Evolutionary conservation across 176 grass and related monocot genomes (phyloP), one percentile per base, ranked within the genome.

Genomic region (Thalia dealbata): DNA sequence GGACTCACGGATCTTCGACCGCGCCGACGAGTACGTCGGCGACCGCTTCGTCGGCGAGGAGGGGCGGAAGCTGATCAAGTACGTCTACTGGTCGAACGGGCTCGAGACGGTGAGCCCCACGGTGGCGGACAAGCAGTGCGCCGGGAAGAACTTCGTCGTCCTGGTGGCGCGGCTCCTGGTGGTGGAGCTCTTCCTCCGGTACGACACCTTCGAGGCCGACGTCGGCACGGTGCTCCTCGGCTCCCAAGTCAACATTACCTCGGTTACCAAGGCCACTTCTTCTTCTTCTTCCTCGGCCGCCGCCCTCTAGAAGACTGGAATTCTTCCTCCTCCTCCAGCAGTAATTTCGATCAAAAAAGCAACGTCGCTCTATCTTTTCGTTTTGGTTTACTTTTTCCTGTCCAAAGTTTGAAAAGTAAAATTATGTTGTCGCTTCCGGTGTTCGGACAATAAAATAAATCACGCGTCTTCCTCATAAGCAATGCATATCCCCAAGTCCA

Each of bases 81-180:
- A 89, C 87, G 87, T 89, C 38, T 82, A 80, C 71, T 89, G 87
- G 87, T 89, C 87, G 29, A 91, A 91, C 43, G 88, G 88, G 2
- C 63, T 59, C 27, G 88, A 87, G 85, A 91, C 85, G 3, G 88
- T 82, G 76, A 79, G 4, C 52, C 82, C 88, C 25, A 74, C 61
- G 58, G 68, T 88, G 0, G 43, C 23, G 32, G 84, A 91, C 85
- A 91, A 91, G 81, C 88, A 91, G 76, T 91, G 88, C 62, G 77
- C 88, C 22, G 88, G 85, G 22, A 91, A 91, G 82, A 75, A 91
- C 55, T 76, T 91, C 3, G 84, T 91, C 0, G 81, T 82, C 61
- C 84, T 91, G 75, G 88, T 91, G 6, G 88, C 82, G 2, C 78
- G 88, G 81, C 84, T 91, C 55, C 52, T 91, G 32, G 54, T 91